Percentiles rank a stretch among this genome's conserved stretches.
Conservation (phyloP, 2,329 filamentous ascomycete genomes). For the Arthrobotrys iridis region DNA sequence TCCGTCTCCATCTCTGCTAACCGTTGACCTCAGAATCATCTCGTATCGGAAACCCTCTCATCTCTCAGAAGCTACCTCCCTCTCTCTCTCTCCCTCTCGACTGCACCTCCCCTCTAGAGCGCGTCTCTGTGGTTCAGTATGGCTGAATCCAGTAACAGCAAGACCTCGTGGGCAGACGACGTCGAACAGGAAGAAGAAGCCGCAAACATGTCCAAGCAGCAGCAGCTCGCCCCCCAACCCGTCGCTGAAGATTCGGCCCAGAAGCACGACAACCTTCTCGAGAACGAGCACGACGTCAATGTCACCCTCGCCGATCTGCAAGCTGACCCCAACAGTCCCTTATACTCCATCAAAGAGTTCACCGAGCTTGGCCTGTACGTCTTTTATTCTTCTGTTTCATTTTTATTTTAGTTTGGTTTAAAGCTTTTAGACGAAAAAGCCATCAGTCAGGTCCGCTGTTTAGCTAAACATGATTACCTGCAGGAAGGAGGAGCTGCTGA, state of each 20-base stretch:
- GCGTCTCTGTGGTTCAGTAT: constrained; percentile 45
- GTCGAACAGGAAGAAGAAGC: constrained; percentile 57
- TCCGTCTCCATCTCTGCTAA: neutral
- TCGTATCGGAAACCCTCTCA: no score
- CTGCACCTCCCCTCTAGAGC: constrained; percentile 37
- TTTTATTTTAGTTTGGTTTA: neutral
- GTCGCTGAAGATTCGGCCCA: constrained; percentile 57
- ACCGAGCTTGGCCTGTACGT: constrained; percentile 84
- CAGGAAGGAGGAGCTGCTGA: constrained; percentile 73
- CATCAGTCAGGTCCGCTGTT: no score
- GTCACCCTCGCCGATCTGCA: constrained; percentile 92
- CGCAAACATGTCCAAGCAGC: constrained; percentile 46
- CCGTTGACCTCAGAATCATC: neutral
- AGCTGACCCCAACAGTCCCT: constrained; percentile 82
- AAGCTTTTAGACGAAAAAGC: no score
- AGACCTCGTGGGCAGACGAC: constrained; percentile 63
- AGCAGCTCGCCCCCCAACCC: neutral
- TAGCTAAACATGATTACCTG: constrained; percentile 48
- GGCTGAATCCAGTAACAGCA: constrained; percentile 54
- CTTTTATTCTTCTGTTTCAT: neutral
- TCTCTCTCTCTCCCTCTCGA: neutral
- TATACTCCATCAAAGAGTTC: constrained; percentile 85
- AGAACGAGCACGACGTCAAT: constrained; percentile 86
- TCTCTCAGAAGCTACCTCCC: no score
- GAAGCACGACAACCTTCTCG: constrained; percentile 64